Evolutionary conservation across 2,329 filamentous ascomycete genomes (phyloP), one percentile per base, ranked within the genome.

Genomic region (Chrysoporthe cubensis): DNA sequence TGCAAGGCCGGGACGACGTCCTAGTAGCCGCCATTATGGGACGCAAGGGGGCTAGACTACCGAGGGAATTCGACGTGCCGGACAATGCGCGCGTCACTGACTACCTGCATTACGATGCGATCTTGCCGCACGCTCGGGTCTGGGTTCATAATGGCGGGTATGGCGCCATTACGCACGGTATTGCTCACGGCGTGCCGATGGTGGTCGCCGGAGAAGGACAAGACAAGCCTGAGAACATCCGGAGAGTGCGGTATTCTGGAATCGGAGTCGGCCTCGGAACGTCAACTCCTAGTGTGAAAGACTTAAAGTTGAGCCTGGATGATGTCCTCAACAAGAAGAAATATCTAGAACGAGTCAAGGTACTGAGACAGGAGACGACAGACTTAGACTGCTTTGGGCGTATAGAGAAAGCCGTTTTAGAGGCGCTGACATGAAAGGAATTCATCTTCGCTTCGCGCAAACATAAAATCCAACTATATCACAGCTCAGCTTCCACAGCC

Each of bases 101-200:
- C 65, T 80, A 80, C 68, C 73, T 81, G 0, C 73, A 75, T 2
- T 81, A 81, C 70, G 79, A 80, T 64, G 76, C 76, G 0, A 75
- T 77, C n/a, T 73, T 81, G 16, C 76, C 76, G 4, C 74, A 76
- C 61, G 77, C 78, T 0, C 73, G 78, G 59, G 73, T 76, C 1
- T 81, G 78, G 77, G 73, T 81, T 4, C 78, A 80, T 68, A 81
- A 81, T 64, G 80, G 76, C 2, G 80, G 80, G 1, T 81, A 80
- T 67, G 80, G 80, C 4, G 80, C 79, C 4, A 75, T 80, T 11
- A 78, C 75, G 62, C 80, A 81, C 64, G 79, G 79, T 14, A 76
- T 81, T 57, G 77, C 77, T 7, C 75, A 80, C 63, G 79, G 77
- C 4, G 77, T 80, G 32, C 79, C 79, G 3, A 79, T 80, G 78